Percentiles rank a stretch among this genome's conserved stretches.
Conservation (phyloP, 176 grass and related monocot genomes). For the Oryza nivara region DNA sequence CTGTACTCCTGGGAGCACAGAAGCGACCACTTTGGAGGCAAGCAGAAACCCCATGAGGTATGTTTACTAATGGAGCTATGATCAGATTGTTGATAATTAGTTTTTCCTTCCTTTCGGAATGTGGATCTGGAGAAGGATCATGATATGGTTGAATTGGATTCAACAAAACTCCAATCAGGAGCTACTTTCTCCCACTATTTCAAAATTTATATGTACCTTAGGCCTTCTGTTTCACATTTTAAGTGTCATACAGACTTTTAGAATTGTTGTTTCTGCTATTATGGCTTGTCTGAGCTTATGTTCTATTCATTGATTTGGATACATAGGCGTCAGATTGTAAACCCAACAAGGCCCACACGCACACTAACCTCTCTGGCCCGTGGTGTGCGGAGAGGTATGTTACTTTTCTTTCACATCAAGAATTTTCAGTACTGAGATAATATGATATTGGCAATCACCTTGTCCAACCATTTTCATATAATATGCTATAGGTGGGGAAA, state of each 20-base stretch:
- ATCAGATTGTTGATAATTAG: neutral
- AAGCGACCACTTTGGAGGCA: slow-evolving; percentile 83
- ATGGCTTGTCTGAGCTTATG: slow-evolving; percentile 27
- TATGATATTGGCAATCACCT: slow-evolving; percentile 8
- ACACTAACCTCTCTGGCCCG: slow-evolving; percentile 62
- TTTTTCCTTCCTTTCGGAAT: neutral
- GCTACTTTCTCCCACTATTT: slow-evolving; percentile 9
- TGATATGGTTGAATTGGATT: neutral
- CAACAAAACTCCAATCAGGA: neutral
- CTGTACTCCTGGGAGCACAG: slow-evolving; percentile 67
- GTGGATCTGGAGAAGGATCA: neutral
- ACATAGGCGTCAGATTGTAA: slow-evolving; percentile 71
- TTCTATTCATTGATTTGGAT: slow-evolving; percentile 31
- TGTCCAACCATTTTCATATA: slow-evolving; percentile 6
- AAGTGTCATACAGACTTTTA: slow-evolving; percentile 13
- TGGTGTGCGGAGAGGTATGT: slow-evolving; percentile 73
- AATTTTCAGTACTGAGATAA: neutral
- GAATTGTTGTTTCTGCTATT: slow-evolving; percentile 25
- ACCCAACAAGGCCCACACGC: slow-evolving; percentile 62
- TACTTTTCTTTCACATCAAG: neutral
- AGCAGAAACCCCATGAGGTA: slow-evolving; percentile 95
- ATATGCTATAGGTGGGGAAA: slow-evolving; percentile 73
- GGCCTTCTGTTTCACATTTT: neutral
- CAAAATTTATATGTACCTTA: slow-evolving; percentile 4
- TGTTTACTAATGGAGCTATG: slow-evolving; percentile 21